Conservation (phyloP, 225 moss, liverwort and hornwort genomes). For the Pseudisothecium myosuroides region DNA sequence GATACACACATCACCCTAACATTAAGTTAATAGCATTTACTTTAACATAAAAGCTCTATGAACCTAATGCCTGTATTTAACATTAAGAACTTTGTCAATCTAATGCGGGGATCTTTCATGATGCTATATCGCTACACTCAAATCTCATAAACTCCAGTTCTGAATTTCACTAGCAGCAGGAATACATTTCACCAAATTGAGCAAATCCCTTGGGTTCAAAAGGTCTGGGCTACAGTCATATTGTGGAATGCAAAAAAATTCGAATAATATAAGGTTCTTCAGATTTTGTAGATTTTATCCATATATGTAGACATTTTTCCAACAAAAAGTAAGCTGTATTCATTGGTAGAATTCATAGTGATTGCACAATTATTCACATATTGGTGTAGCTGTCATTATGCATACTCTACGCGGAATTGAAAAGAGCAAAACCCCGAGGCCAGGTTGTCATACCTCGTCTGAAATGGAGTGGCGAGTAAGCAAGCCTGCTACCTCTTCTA, state of each 20-base stretch:
- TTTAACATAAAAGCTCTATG: not conserved
- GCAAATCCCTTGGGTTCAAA: not conserved
- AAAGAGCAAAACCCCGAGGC: not conserved
- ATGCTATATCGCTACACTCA: not conserved
- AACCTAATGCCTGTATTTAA: not conserved
- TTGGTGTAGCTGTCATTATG: not conserved
- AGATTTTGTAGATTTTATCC: not conserved
- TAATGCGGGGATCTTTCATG: not conserved
- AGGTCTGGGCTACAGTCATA: not conserved
- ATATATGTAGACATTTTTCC: not conserved
- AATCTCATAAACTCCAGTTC: not conserved
- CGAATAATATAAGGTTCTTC: not conserved
- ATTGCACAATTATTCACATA: not conserved
- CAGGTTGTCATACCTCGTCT: slow-evolving; percentile 36
- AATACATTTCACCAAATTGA: not conserved
- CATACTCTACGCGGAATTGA: not conserved
- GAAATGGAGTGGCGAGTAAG: slow-evolving; percentile 58
- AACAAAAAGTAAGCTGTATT: not conserved
- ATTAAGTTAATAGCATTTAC: not conserved
- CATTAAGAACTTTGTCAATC: not conserved
- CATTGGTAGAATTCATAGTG: not conserved
- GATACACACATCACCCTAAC: not conserved
- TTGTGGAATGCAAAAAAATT: not conserved
- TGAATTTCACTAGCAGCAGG: not conserved
- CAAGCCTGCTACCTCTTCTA: slow-evolving; percentile 79